Conservation (phyloP, 257 asterid genomes). For the Anisodus acutangulus region DNA sequence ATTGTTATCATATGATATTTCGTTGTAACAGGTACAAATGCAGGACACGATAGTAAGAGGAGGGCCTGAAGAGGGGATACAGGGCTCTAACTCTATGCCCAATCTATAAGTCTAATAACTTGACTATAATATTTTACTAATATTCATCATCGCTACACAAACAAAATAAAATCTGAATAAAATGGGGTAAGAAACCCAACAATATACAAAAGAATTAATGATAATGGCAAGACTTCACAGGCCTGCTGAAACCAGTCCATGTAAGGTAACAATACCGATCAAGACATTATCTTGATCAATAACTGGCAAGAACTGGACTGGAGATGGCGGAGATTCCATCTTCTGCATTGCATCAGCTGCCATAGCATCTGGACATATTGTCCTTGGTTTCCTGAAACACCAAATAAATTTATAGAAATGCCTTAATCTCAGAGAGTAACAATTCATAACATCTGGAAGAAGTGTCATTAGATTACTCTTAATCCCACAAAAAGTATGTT, state of each 20-base stretch:
- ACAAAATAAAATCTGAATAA: neutral
- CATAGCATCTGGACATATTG: conserved; percentile 79
- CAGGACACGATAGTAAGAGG: neutral
- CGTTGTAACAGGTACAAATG: neutral
- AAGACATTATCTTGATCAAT: conserved; percentile 58
- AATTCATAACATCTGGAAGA: neutral
- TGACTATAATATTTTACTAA: neutral
- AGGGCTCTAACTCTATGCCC: neutral
- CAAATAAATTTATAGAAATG: neutral
- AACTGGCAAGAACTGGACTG: conserved; percentile 94
- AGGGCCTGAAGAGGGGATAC: neutral
- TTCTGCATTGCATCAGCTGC: conserved; percentile 94
- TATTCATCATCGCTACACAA: conserved; percentile 18
- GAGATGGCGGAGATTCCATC: conserved; percentile 97
- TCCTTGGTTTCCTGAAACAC: conserved; percentile 81
- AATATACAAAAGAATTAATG: conserved; percentile 23
- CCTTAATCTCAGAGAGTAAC: neutral
- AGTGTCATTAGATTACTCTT: neutral
- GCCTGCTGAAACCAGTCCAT: conserved; percentile 63
- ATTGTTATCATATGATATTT: neutral
- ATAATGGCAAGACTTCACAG: conserved; percentile 33
- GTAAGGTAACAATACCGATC: conserved; percentile 88
- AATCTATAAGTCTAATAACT: conserved; percentile 4
- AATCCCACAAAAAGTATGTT: neutral
- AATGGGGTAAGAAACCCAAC: conserved; percentile 18